Evolutionary conservation across 2,329 filamentous ascomycete species (phyloP), one percentile per base, ranked within the genome.

Genomic region (Neonectria hederae): DNA sequence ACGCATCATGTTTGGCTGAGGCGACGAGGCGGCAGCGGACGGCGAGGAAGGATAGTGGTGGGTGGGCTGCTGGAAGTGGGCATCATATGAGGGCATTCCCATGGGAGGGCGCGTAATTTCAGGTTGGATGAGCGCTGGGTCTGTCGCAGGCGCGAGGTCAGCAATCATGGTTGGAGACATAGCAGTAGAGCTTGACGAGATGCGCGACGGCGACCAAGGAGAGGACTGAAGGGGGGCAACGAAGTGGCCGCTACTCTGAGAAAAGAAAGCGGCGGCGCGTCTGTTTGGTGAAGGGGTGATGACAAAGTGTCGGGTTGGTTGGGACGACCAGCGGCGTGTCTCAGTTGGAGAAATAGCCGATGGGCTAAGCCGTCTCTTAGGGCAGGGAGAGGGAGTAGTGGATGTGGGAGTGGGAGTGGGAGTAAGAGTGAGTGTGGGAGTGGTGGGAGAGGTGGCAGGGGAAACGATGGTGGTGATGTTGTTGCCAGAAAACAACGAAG

Each of bases 41-140:
- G 91, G 90, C 2, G 90, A 92, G 46, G 86, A 81, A 46, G 87
- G 85, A 75, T 85, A 88, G 17, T 78, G 78, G 63, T 82, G 79
- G 57, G 78, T 78, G 53, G 79, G 77, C 49, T 82, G 82, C 56
- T 84, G 83, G 72, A 82, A 87, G 66, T 79, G 77, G 32, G 76
- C 76, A 28, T 87, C 84, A 70, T 83, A 87, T 19, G 79, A 76
- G 28, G 82, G 79, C 26, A 79, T 74, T 32, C 75, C 72, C 78
- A 87, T 84, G 58, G 80, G 79, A 32, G 81, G 78, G 51, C 83
- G 81, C 70, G 77, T 78, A 69, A 87, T 83, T 65, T 87, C 85
- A 46, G 84, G 82, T 68, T 87, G 84, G 69, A 88, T 86, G 62
- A 87, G 75, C 8, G 85, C 85, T 24, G 85, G 86, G 72, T 88